phyloP scores from a whole-genome alignment of 164 flowering plant species.

The Vitis vinifera region ASM3070453v1 NC_081808.1:2543501-2544000 shows the following conservation, averaged over 20 bases:
- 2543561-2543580: conserved; percentile 91
- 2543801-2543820: conserved; percentile 86
- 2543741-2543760: conserved; percentile 87
- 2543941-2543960: background rate
- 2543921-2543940: background rate
- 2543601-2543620: conserved; percentile 69
- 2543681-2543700: conserved; percentile 67
- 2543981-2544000: conserved; percentile 38
- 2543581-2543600: conserved; percentile 73
- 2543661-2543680: conserved; percentile 86
- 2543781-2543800: conserved; percentile 91
- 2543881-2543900: conserved; percentile 5
- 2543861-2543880: conserved; percentile 96
- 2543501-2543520: conserved; percentile 91
- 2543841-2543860: conserved; percentile 93
- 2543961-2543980: background rate
- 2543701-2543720: conserved; percentile 89
- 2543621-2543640: conserved; percentile 46
- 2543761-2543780: conserved; percentile 86
- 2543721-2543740: conserved; percentile 89
- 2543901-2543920: background rate
- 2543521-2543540: conserved; percentile 88
- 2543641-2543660: conserved; percentile 80
- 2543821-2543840: conserved; percentile 73
- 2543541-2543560: conserved; percentile 91